Evolutionary conservation across 176 grass and related monocot species (phyloP).

Genomic region (Triticum dicoccoides): DNA sequence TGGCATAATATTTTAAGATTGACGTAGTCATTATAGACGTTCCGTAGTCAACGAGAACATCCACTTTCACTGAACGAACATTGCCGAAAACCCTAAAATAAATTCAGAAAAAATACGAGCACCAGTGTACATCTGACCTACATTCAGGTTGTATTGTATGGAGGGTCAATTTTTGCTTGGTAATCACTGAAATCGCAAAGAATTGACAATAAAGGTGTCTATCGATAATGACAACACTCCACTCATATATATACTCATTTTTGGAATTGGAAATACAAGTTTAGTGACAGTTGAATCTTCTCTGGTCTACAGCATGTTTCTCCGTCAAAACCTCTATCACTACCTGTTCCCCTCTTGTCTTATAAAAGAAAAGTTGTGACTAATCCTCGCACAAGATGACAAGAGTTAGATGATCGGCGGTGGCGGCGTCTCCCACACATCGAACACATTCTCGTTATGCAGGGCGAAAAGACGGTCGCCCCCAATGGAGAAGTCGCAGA

Average conservation of each 20-base stretch:
- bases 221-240: constrained; percentile 5
- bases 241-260: constrained; percentile 6
- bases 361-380: background rate
- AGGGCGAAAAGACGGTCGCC: constrained; percentile 73
- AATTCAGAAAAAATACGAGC: too few relatives aligned
- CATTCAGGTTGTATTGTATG: too few relatives aligned
- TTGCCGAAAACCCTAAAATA: too few relatives aligned
- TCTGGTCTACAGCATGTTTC: background rate
- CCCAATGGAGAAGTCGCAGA: constrained; percentile 90
- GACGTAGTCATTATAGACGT: too few relatives aligned
- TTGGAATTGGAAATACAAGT: background rate
- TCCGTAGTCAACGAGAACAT: too few relatives aligned
- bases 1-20: too few relatives aligned
- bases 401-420: constrained; percentile 50
- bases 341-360: background rate
- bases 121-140: too few relatives aligned
- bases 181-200: background rate
- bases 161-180: background rate
- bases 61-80: too few relatives aligned
- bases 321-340: constrained; percentile 8
- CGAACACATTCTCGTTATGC: constrained; percentile 82
- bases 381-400: background rate
- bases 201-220: background rate
- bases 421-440: constrained; percentile 84
- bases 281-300: background rate